Percentiles rank a stretch among this genome's conserved stretches.
These are phyloP conservation scores for Barnettozyma siamensis DNA, from an alignment of 805 yeast genomes.

Conservation along the genomic window DNA sequence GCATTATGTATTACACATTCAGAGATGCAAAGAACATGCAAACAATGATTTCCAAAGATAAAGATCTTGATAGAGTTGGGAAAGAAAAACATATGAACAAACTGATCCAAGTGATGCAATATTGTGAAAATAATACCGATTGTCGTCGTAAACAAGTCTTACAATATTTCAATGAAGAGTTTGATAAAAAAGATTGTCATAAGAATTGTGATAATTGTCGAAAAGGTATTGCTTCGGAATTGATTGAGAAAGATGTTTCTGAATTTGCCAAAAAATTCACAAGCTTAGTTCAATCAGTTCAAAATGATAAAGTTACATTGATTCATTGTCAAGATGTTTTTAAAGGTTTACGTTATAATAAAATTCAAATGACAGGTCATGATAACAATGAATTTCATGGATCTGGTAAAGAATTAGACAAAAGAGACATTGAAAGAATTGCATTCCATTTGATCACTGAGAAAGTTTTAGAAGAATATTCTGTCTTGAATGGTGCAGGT, in stretches of 20 bases:
- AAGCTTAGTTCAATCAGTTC: conserved; percentile 49
- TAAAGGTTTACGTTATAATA: conserved; percentile 63
- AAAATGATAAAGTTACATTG: conserved; percentile 60
- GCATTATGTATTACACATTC: conserved; percentile 76
- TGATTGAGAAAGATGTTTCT: conserved; percentile 64
- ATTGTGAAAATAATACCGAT: conserved; percentile 86
- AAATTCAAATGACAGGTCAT: conserved; percentile 58
- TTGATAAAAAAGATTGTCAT: conserved; percentile 58
- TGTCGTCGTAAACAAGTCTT: conserved; percentile 87
- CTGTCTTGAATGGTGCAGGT: conserved; percentile 68
- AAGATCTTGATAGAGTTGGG: conserved; percentile 53
- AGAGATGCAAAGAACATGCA: conserved; percentile 75
- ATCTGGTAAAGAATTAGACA: conserved; percentile 55
- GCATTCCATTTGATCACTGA: conserved; percentile 71
- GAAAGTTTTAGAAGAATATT: conserved; percentile 62
- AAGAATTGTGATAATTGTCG: conserved; percentile 84
- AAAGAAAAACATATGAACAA: conserved; percentile 74
- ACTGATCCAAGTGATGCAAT: conserved; percentile 78
- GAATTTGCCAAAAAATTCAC: conserved; percentile 53
- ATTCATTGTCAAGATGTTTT: conserved; percentile 79
- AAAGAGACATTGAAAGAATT: conserved; percentile 72
- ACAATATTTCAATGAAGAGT: conserved; percentile 83
- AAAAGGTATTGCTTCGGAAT: conserved; percentile 35
- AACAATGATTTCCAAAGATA: conserved; percentile 71
- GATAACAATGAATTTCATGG: conserved; percentile 62